phyloP scores from a whole-genome alignment of 1,284 basidiomycete species.

The Cystobasidium pallidum region DNA sequence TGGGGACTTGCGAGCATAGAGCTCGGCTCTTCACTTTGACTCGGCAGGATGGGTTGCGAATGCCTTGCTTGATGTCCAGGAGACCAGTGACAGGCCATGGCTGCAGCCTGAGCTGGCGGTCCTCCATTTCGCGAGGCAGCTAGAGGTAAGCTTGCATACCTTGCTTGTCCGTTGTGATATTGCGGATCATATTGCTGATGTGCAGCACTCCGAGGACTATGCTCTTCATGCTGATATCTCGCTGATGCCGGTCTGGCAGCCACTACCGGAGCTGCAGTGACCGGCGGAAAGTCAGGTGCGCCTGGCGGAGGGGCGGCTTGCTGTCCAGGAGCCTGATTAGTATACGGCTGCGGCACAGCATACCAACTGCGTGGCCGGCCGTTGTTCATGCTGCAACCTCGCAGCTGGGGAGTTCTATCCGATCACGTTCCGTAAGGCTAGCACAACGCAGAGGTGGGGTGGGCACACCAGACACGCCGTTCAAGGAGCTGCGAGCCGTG shows the following conservation, averaged over 20 bases:
- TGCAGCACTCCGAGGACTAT: background rate
- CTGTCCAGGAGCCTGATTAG: constrained; percentile 5
- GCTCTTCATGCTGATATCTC: background rate
- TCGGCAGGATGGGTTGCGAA: constrained; percentile 31
- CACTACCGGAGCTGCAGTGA: constrained; percentile 1
- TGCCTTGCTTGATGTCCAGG: constrained; percentile 19
- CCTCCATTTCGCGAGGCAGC: constrained; percentile 8
- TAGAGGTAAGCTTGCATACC: background rate
- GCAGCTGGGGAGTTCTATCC: no score
- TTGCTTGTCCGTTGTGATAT: background rate
- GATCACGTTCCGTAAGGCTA: constrained; percentile 19
- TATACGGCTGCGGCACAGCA: constrained; percentile 23
- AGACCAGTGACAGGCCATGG: constrained; percentile 1
- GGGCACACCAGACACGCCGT: background rate
- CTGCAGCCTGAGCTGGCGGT: background rate
- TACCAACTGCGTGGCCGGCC: constrained; percentile 27
- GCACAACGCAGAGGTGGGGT: no score
- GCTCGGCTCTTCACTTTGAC: background rate
- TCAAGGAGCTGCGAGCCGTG: background rate
- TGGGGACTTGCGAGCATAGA: constrained; percentile 8
- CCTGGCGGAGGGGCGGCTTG: constrained; percentile 30
- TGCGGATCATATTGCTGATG: background rate
- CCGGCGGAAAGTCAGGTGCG: constrained; percentile 34
- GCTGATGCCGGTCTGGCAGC: background rate
- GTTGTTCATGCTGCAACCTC: constrained; percentile 3